Percentiles rank a stretch among this genome's conserved stretches.
Conservation (phyloP, 2,329 filamentous ascomycete species). For the Fusarium redolens region DNA sequence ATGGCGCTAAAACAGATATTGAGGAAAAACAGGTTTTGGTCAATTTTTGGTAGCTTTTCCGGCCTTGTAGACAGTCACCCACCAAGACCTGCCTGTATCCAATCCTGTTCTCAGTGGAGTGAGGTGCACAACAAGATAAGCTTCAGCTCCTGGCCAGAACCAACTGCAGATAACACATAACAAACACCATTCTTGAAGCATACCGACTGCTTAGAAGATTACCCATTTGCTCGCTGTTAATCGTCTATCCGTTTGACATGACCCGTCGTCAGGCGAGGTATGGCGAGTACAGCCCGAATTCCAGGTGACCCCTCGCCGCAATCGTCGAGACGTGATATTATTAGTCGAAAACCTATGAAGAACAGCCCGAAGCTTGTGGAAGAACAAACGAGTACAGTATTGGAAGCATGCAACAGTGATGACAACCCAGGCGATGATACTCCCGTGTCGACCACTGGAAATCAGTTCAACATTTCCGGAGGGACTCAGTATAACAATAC, state of each 20-base stretch:
- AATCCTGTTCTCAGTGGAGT: too few species aligned
- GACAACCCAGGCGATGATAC: background rate
- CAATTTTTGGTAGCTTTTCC: background rate
- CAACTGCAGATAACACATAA: background rate
- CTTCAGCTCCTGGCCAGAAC: background rate
- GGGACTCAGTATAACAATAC: background rate
- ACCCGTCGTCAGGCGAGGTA: background rate
- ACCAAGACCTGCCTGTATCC: background rate
- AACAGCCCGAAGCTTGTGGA: accelerated
- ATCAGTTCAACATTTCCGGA: background rate
- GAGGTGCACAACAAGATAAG: too few species aligned
- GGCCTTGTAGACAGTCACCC: accelerated
- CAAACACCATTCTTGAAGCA: background rate
- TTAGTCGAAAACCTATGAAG: accelerated
- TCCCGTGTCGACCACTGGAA: background rate
- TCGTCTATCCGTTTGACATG: background rate
- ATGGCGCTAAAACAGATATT: background rate
- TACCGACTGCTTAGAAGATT: accelerated
- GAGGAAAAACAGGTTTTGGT: background rate
- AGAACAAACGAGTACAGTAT: accelerated
- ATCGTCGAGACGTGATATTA: background rate
- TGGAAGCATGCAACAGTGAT: background rate
- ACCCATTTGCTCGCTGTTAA: accelerated
- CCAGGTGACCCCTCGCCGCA: accelerated
- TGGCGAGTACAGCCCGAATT: background rate